Base-by-base conservation (phyloP, 305 asterid genomes). In the Fraxinus paxiana region DNA sequence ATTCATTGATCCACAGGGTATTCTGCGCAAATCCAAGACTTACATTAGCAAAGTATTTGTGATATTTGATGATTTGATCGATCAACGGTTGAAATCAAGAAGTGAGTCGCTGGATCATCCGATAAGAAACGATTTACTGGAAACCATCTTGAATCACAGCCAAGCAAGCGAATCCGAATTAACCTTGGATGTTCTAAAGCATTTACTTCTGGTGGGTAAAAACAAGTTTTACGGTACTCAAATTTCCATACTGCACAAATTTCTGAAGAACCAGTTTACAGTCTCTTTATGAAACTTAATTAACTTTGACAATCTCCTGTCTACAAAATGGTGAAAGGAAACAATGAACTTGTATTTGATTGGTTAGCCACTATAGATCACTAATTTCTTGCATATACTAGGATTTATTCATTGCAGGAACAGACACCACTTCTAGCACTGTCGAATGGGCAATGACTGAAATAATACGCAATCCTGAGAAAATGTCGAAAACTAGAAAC, bases 361-460 rank as follows among this genome's bases (percentile, higher is more conserved):
- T 56, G 28, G 4, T 56, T 56, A 18, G 10, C 67, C 67, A 18
- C 1, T 17, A 56, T 56, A 17, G 69, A 59, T 22, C n/a, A 63
- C 34, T 63, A 63, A 63, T 2, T 2, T 63, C n/a, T 63, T 7
- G n/a, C 33, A 63, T 22, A 63, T 63, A 24, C 72, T 63, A 63
- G 72, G 72, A 63, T 63, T 63, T 63, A 63, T 63, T 63, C 4
- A 0, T 24, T 63, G 72, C 72, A 59, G 80, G 80, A 13, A 51
- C 73, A 30, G 73, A 77, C 54, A 77, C 80, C 2, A 77, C 80
- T 13, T 17, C 80, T 1, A 77, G 46, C 73, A 77, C 80, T 0
- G 46, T 77, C 20, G 80, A 77, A 77, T 54, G 80, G 80, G 48
- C 54, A 30, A 54, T 77, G 80, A 54, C 73, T 15, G 80, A 77